Conservation (phyloP, 2,329 filamentous ascomycete genomes). For the Chaetothyriales sp. region DNA sequence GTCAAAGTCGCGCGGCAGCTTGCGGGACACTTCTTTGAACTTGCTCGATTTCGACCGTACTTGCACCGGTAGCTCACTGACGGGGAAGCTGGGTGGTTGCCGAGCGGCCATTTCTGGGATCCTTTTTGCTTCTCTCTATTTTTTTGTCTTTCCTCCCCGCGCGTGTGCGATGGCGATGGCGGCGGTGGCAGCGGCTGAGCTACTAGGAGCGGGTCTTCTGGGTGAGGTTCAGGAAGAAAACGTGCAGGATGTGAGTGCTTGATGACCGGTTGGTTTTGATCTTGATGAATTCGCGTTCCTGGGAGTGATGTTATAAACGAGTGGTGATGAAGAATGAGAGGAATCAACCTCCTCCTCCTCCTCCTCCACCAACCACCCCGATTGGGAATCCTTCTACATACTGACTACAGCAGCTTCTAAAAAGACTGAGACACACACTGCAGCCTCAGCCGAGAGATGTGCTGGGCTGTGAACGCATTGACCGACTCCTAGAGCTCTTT, state of each 20-base stretch:
- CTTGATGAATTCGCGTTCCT: not conserved
- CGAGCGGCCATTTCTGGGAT: constrained; percentile 37
- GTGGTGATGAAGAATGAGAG: not conserved
- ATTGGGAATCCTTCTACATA: not conserved
- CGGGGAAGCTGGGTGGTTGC: constrained; percentile 36
- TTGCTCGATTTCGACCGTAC: constrained; percentile 33
- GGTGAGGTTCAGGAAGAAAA: constrained; percentile 34
- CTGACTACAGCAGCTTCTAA: constrained; percentile 25
- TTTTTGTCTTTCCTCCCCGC: not conserved
- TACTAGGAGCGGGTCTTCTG: constrained; percentile 39
- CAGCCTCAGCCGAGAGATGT: constrained; percentile 8
- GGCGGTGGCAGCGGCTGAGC: constrained; percentile 21
- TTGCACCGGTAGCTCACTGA: constrained; percentile 35
- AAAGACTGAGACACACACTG: constrained; percentile 22
- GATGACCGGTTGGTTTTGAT: not conserved
- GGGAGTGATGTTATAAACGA: not conserved
- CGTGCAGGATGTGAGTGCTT: constrained; percentile 34
- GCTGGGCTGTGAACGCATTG: constrained; percentile 34
- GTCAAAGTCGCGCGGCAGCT: constrained; percentile 34
- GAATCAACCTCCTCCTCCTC: not conserved
- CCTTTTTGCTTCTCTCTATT: constrained; percentile 1
- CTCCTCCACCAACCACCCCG: not conserved
- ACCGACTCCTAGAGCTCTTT: constrained; percentile 28
- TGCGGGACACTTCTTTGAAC: constrained; percentile 37
- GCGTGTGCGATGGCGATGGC: constrained; percentile 15